Evolutionary conservation across 768 basidiomycete species (phyloP), one percentile per base, ranked within the genome.

Genomic region (Cystobasidium tubakii): DNA sequence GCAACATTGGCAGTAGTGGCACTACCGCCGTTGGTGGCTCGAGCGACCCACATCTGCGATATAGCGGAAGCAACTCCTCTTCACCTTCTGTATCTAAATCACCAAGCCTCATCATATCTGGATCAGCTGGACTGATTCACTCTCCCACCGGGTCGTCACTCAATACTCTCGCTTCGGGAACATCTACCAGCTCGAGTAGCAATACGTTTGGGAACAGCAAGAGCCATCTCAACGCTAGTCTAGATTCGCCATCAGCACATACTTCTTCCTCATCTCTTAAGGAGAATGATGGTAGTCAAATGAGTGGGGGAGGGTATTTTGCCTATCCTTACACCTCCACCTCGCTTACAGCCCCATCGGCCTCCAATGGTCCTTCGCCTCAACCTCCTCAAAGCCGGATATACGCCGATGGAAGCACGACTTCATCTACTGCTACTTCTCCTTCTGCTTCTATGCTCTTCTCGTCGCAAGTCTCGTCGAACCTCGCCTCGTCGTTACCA

Each of bases 291-390:
- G 33, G 33, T 31, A 31, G 33, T 29, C 4, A 60, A 2, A 15
- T 12, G 27, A 27, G 27, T 23, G 63, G 19, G 4, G 66, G 23
- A 27, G 66, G 66, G 7, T 67, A 67, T 25, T 67, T 67, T 23
- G 19, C 23, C 34, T 67, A 67, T 53, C 43, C 42, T 7, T 67
- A 67, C 23, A 50, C 66, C 42, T 67, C 66, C 13, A 54, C 44
- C 3, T 53, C 66, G 2, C 44, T 23, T 53, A 15, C 36, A 9
- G 66, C 13, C 19, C n/a, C 66, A 10, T 21, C 44, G 2, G 17
- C 57, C 4, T 60, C 57, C 46, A 50, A n/a, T 50, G 46, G 46
- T 50, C 46, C 46, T n/a, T 50, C 46, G 46, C 46, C 46, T 9
- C 46, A 50, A 50, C 46, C 46, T 29, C 57, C 57, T 29, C 25